These are phyloP conservation scores for Aspergillus jensenii DNA, from an alignment of 2,329 filamentous ascomycete species.

Conservation along the genomic window DNA sequence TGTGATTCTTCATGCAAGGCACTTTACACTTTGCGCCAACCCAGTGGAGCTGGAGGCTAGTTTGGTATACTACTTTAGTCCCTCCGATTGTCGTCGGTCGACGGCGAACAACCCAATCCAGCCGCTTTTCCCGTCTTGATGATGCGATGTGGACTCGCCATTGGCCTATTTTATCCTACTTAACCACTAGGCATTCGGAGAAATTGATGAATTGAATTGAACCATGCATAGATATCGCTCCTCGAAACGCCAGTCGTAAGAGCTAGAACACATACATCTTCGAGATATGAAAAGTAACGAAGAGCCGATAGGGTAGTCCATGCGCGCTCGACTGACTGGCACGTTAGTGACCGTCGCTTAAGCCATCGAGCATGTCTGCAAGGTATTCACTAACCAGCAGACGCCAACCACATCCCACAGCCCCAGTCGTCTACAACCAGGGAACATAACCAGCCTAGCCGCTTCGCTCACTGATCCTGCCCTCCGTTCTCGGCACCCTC, in stretches of 20 bases:
- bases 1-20: too few species aligned
- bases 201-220: not conserved
- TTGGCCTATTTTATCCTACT: not conserved
- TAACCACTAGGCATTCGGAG: not conserved
- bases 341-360: not conserved
- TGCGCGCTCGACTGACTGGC: not conserved
- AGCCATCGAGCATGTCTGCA: not conserved
- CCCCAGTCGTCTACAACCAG: not conserved
- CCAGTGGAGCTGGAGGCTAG: too few species aligned
- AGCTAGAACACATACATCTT: not conserved
- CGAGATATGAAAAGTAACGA: not conserved
- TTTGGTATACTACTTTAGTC: too few species aligned
- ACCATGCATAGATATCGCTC: conserved; percentile 1
- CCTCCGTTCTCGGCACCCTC: conserved; percentile 24
- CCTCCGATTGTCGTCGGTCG: not conserved
- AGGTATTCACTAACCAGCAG: not conserved
- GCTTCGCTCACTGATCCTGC: conserved; percentile 14
- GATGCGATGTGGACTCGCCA: not conserved
- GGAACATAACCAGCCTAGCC: not conserved
- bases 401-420: not conserved
- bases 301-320: not conserved
- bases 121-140: not conserved
- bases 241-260: conserved; percentile 1
- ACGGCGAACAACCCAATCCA: not conserved
- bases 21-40: too few species aligned